Evolutionary conservation across 805 yeast species (phyloP).

Genomic region (Lipomyces yamanashiensis): DNA sequence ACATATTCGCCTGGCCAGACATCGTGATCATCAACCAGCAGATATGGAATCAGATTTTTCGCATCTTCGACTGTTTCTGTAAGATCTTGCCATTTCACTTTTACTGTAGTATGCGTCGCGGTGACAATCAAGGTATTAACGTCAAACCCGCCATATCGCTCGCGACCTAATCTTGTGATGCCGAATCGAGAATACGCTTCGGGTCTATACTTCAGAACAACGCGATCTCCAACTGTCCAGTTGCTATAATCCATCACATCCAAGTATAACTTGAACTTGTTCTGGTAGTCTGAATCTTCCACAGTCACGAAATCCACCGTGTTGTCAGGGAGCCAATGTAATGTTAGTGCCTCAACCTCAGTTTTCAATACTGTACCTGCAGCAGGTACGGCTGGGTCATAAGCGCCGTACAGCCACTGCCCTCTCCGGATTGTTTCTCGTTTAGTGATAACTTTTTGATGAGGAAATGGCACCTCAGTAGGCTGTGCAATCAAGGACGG

Average conservation of each 20-base stretch:
- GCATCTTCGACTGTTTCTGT: constrained; percentile 17
- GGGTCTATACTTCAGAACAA: constrained; percentile 20
- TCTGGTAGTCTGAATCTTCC: constrained; percentile 16
- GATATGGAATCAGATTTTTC: constrained; percentile 27
- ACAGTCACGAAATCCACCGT: constrained; percentile 14
- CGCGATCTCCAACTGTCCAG: constrained; percentile 37
- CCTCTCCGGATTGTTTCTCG: constrained; percentile 27
- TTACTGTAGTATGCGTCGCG: constrained; percentile 25
- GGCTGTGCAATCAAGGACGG: constrained; percentile 26
- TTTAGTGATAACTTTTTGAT: constrained; percentile 20
- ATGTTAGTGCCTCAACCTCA: constrained; percentile 21
- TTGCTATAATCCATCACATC: constrained; percentile 30
- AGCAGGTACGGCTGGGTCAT: constrained; percentile 7
- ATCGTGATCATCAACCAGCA: constrained; percentile 35
- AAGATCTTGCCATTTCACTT: constrained; percentile 34
- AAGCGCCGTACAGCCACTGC: constrained; percentile 30
- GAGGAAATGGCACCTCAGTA: constrained; percentile 27
- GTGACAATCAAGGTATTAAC: constrained; percentile 29
- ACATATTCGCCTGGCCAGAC: constrained; percentile 36
- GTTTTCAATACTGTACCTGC: constrained; percentile 26
- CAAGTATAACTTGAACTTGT: constrained; percentile 14
- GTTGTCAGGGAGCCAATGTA: constrained; percentile 32
- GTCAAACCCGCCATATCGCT: constrained; percentile 34
- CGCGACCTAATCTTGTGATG: constrained; percentile 23
- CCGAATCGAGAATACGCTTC: constrained; percentile 19